These are phyloP conservation scores for Brasenia schreberi DNA, from an alignment of 164 flowering plant species.

Conservation along the genomic window DNA sequence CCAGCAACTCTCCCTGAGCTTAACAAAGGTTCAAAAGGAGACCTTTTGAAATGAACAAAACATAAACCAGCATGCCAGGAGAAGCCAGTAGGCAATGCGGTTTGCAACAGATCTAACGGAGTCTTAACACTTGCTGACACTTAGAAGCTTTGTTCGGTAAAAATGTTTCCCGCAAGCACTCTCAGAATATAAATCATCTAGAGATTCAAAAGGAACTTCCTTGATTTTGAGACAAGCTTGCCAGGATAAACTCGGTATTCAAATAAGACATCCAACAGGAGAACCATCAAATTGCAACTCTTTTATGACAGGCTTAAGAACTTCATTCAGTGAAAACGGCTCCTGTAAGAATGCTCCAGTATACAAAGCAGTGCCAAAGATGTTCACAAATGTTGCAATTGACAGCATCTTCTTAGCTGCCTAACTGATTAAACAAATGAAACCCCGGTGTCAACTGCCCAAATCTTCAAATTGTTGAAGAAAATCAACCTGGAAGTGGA, in stretches of 20 bases:
- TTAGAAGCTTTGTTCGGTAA: no score
- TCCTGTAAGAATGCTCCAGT: slow-evolving; percentile 9
- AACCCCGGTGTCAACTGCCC: background rate
- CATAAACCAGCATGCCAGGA: slow-evolving; percentile 15
- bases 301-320: slow-evolving; percentile 26
- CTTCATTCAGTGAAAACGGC: slow-evolving; percentile 25
- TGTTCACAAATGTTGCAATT: slow-evolving; percentile 5
- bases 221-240: slow-evolving; percentile 11
- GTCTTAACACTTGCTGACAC: no score
- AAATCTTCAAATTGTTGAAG: background rate
- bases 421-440: slow-evolving; percentile 4
- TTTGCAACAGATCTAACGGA: no score
- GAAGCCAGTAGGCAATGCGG: slow-evolving; percentile 18
- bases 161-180: slow-evolving; percentile 3
- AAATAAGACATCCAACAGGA: slow-evolving; percentile 11
- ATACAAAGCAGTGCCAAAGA: slow-evolving; percentile 5
- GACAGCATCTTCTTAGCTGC: slow-evolving; percentile 17
- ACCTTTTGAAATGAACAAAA: slow-evolving; percentile 8
- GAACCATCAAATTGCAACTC: slow-evolving; percentile 6
- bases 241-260: slow-evolving; percentile 25
- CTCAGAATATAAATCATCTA: background rate
- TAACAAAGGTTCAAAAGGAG: slow-evolving; percentile 2
- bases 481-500: background rate
- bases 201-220: slow-evolving; percentile 4
- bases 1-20: background rate